Evolutionary conservation across 805 yeast genomes (phyloP).

Genomic region (Metschnikowia baotianmanensis): DNA sequence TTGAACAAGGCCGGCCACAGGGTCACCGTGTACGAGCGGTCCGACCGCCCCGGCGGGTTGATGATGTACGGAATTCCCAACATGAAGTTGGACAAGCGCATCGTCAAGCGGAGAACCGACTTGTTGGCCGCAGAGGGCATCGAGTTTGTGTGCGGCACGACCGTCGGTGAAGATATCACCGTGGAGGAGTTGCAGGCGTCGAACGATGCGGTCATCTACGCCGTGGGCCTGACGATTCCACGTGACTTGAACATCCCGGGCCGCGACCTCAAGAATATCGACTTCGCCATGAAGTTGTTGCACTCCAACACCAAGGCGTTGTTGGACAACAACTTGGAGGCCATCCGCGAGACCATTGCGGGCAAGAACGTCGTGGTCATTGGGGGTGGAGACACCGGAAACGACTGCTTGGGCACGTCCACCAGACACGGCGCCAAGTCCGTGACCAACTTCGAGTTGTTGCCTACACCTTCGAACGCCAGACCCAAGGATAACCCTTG

Average conservation of each 20-base stretch:
- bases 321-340: conserved; percentile 75
- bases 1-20: conserved; percentile 92
- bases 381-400: conserved; percentile 99
- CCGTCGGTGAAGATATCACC: conserved; percentile 80
- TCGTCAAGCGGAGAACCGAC: conserved; percentile 92
- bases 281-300: conserved; percentile 91
- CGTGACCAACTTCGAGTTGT: conserved; percentile 87
- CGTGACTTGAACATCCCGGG: conserved; percentile 94
- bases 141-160: conserved; percentile 68
- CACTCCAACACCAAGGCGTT: conserved; percentile 87
- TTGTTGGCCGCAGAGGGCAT: conserved; percentile 89
- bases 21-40: conserved; percentile 89
- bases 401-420: conserved; percentile 96
- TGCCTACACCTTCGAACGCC: conserved; percentile 85
- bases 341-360: conserved; percentile 63
- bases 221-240: conserved; percentile 96
- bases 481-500: conserved; percentile 96
- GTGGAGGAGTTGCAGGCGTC: conserved; percentile 62
- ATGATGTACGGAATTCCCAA: conserved; percentile 99
- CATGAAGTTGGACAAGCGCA: conserved; percentile 92
- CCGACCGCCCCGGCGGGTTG: conserved; percentile 95
- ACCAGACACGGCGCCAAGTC: conserved; percentile 97
- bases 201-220: conserved; percentile 83
- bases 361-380: conserved; percentile 94
- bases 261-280: conserved; percentile 84